Base-by-base conservation (phyloP, 2,329 filamentous ascomycete genomes). In the Esteya vermicola region DNA sequence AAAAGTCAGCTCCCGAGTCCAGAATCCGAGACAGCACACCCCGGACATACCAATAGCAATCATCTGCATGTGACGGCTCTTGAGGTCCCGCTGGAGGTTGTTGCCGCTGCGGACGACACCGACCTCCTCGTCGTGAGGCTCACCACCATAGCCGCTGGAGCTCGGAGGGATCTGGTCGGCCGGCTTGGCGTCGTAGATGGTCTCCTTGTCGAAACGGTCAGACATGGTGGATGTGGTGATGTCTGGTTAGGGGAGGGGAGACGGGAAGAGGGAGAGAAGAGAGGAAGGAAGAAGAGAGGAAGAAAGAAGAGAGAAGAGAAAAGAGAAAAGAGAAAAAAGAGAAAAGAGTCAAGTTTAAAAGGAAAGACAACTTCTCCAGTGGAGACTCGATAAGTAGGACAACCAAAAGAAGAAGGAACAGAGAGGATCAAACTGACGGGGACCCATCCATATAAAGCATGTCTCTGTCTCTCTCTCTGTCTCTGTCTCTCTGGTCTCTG, bases 31-130 rank as follows among this genome's bases (percentile, higher is more conserved):
- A 21, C 9, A 12, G 33, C 7, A 20, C 18, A 18, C 12, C 22
- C 10, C 9, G 30, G 9, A 25, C 57, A 35, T 52, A 62, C 60
- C 61, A 36, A 65, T 60, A 43, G 62, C 62, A 48, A 65, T 64
- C 62, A 65, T 65, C 44, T 65, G 62, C 59, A 64, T 61, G 45
- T 64, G 62, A 16, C 62, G 56, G 41, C 52, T 48, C 45, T 52
- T 53, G 19, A 64, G 49, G 36, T 58, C 55, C 25, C 57, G 55
- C 39, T 55, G 50, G 39, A 63, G 54, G 32, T 51, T 47, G n/a
- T 49, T 45, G 42, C 47, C 45, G 48, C 57, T 54, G 50, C 54
- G 47, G 42, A 61, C 52, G 31, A 56, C 49, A 28, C 54, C 58
- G 37, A 56, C 53, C 47, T 58, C 60, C 45, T 61, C 52, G 47